These are phyloP conservation scores for Alternaria sp. DNA, from an alignment of 2,329 filamentous ascomycete species.

Conservation along the genomic window DNA sequence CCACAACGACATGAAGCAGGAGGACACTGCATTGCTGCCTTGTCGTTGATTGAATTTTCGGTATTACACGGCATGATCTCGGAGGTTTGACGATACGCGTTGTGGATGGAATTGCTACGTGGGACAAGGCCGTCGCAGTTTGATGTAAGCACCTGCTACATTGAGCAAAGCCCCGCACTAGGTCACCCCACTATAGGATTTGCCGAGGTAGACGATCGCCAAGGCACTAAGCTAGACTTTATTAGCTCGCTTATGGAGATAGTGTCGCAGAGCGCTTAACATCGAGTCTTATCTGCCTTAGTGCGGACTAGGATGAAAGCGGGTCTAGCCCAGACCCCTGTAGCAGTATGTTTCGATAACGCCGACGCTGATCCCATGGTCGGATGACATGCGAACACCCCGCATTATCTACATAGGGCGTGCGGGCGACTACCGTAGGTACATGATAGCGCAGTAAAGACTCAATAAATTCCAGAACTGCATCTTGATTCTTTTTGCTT, in stretches of 20 bases:
- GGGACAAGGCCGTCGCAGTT: constrained; percentile 14
- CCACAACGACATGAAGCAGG: background rate
- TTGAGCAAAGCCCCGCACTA: constrained; percentile 19
- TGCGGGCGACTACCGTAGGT: constrained; percentile 14
- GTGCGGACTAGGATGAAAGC: too few relatives aligned
- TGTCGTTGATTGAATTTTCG: background rate
- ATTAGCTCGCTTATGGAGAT: too few relatives aligned
- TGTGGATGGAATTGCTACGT: constrained; percentile 4
- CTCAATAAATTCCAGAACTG: background rate
- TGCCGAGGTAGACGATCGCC: too few relatives aligned
- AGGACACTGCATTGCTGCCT: background rate
- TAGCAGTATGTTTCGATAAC: too few relatives aligned
- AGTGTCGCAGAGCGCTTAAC: too few relatives aligned
- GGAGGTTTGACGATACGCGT: background rate
- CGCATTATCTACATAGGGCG: constrained; percentile 17
- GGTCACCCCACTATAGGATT: too few relatives aligned
- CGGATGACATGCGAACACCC: background rate
- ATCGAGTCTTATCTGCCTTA: too few relatives aligned
- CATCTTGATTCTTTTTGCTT: background rate
- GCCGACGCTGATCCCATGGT: too few relatives aligned
- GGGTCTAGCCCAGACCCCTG: too few relatives aligned
- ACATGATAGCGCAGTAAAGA: background rate
- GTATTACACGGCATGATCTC: background rate
- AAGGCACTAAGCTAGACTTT: too few relatives aligned
- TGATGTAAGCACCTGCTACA: constrained; percentile 19